These are phyloP conservation scores for Silybum marianum DNA, from an alignment of 129 eudicot species.

Conservation along the genomic window DNA sequence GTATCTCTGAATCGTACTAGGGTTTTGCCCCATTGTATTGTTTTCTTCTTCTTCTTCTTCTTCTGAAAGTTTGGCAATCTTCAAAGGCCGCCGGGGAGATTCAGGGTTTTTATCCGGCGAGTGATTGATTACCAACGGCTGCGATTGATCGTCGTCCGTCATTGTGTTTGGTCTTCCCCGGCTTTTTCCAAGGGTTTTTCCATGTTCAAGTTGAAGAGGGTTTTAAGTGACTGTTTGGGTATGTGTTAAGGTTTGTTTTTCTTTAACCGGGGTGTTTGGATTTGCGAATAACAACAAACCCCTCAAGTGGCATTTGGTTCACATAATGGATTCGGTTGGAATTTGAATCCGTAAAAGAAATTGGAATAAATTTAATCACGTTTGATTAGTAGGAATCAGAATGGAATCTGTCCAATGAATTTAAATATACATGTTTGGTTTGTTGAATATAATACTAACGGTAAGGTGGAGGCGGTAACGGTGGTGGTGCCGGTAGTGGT, in stretches of 20 bases:
- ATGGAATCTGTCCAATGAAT: too few relatives aligned
- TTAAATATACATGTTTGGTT: too few relatives aligned
- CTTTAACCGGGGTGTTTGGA: background rate
- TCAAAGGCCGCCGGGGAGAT: constrained; percentile 55
- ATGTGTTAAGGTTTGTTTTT: background rate
- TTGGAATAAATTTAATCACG: too few relatives aligned
- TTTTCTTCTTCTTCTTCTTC: constrained; percentile 13
- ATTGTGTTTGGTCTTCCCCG: constrained; percentile 5
- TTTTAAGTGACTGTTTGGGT: constrained; percentile 12
- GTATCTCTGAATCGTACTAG: constrained; percentile 63
- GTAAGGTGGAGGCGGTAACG: too few relatives aligned
- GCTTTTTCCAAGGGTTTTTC: constrained; percentile 8
- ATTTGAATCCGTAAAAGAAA: too few relatives aligned
- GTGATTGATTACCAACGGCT: constrained; percentile 17
- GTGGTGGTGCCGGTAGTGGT: too few relatives aligned
- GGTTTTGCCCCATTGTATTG: constrained; percentile 49
- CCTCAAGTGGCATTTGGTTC: too few relatives aligned
- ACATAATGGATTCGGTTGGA: too few relatives aligned
- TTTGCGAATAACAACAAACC: background rate
- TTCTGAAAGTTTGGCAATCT: constrained; percentile 41
- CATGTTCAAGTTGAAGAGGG: constrained; percentile 5
- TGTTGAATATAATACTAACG: too few relatives aligned
- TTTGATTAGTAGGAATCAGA: too few relatives aligned
- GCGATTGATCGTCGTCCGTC: constrained; percentile 38
- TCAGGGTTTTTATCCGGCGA: constrained; percentile 47